Evolutionary conservation across 225 moss, liverwort and hornwort genomes (phyloP), one percentile per base, ranked within the genome.

Genomic region (Pleurozium schreberi): DNA sequence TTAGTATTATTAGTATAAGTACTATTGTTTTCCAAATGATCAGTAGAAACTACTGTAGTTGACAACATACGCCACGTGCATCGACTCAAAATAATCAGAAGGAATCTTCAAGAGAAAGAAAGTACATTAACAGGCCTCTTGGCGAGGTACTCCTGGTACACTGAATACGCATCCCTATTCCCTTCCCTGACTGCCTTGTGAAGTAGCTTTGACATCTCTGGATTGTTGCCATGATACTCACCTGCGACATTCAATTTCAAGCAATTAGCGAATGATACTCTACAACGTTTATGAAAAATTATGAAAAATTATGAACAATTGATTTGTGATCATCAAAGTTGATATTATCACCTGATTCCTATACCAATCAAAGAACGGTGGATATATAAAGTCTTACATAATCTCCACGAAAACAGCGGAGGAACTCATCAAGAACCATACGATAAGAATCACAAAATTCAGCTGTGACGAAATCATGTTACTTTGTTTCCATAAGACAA

Each of bases 161-260:
- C 94, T 68, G 92, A 92, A 91, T 96, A 98, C 50, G 96, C 96
- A 94, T 94, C 94, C 90, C 90, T 93, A 82, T 94, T 94, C 69
- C 91, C 93, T 81, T 98, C 96, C 74, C 96, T 93, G 49, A 98
- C 96, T 87, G 98, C 96, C 88, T 98, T 96, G 90, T 98, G 98
- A 55, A 98, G 87, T 58, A 98, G 89, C 93, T 96, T 98, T 82
- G 98, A 96, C 98, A 98, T 98, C 90, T 96, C 98, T 73, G 98
- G 98, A 82, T 97, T 97, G 88, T 97, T 97, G 57, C 96, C 95
- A 88, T 98, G 96, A 93, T 96, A 96, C 80, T 98, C 98, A 88
- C 98, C 97, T 97, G 92, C 52, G 78, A 78, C 88, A 76, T 80
- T 62, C 23, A 69, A 68, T 82, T 47, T 38, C 75, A 86, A 76